Percentiles rank a stretch among this genome's conserved stretches.
phyloP scores from a whole-genome alignment of 441 rosid species.

The Euphorbia celastroides region DNA sequence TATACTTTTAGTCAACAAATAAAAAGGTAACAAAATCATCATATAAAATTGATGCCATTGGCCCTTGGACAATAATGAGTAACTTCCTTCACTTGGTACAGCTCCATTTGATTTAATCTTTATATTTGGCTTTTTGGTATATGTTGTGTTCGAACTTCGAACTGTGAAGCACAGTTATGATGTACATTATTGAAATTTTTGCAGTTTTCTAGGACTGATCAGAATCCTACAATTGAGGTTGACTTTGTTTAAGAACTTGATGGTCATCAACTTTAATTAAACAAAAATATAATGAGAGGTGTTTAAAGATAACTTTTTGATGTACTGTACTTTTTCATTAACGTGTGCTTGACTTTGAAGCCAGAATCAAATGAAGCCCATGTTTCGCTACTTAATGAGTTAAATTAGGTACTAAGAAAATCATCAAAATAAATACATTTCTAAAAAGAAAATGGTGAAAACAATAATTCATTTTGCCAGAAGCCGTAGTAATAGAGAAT shows the following conservation, averaged over 20 bases:
- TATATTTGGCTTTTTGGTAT: slow-evolving; percentile 13
- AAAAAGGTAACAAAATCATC: no score
- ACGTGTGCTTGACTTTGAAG: background rate
- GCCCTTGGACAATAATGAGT: slow-evolving; percentile 77
- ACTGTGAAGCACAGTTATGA: slow-evolving; percentile 38
- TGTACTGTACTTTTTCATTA: background rate
- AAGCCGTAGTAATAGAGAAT: background rate
- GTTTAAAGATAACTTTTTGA: background rate
- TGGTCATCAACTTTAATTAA: background rate
- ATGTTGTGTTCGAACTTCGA: slow-evolving; percentile 30
- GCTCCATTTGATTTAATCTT: background rate
- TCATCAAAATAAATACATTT: background rate
- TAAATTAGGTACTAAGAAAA: background rate
- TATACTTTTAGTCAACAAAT: no score
- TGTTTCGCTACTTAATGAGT: background rate
- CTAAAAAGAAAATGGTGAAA: background rate
- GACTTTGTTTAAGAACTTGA: background rate
- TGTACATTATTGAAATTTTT: slow-evolving; percentile 23
- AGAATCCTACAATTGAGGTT: background rate
- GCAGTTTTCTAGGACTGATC: background rate
- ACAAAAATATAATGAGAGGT: background rate
- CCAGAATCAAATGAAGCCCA: background rate
- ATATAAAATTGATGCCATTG: no score
- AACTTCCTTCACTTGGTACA: slow-evolving; percentile 90
- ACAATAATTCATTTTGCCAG: background rate